Conservation (phyloP, 1,284 basidiomycete species). For the Anthracocystis setariae region DNA sequence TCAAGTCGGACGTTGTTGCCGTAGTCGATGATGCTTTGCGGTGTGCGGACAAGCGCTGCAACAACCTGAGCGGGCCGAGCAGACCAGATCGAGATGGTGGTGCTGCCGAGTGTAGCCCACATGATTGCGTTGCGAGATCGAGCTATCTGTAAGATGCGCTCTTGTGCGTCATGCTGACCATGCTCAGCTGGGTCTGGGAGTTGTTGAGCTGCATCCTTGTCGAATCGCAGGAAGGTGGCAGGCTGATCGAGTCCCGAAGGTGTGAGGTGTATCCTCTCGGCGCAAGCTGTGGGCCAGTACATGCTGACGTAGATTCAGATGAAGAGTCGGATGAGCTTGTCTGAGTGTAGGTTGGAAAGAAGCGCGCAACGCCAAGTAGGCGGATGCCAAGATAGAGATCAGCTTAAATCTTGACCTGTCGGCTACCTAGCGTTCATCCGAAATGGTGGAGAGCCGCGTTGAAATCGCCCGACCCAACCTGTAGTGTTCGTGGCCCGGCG, state of each 20-base stretch:
- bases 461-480: too few species aligned
- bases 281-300: constrained; percentile 65
- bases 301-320: constrained; percentile 19
- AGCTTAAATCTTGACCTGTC: background rate
- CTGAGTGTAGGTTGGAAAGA: too few species aligned
- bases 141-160: constrained; percentile 48
- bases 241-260: constrained; percentile 50
- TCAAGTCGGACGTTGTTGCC: constrained; percentile 55
- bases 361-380: too few species aligned
- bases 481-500: too few species aligned
- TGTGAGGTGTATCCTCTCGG: constrained; percentile 56
- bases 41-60: constrained; percentile 57
- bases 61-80: constrained; percentile 60
- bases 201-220: constrained; percentile 46
- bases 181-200: constrained; percentile 1
- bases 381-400: background rate
- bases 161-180: constrained; percentile 7
- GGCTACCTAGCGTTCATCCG: background rate
- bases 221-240: constrained; percentile 30
- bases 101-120: constrained; percentile 54
- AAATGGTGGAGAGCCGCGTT: background rate
- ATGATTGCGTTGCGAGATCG: constrained; percentile 52
- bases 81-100: constrained; percentile 56
- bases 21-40: constrained; percentile 57
- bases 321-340: too few species aligned